Conservation (phyloP, 2,329 filamentous ascomycete genomes). For the Thielaviopsis populi region DNA sequence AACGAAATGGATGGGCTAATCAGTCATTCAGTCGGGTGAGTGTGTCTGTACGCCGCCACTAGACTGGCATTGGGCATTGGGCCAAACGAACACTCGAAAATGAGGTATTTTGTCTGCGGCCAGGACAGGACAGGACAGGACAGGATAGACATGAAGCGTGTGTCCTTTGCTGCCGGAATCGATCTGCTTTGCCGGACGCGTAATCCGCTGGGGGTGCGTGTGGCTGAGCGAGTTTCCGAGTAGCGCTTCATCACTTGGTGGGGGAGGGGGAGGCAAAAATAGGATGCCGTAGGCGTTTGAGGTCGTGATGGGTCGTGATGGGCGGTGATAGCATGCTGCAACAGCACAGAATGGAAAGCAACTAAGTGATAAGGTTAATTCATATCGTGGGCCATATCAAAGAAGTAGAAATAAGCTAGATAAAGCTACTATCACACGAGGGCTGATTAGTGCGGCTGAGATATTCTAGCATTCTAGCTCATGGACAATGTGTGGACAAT, state of each 20-base stretch:
- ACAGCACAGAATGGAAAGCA: too few species aligned
- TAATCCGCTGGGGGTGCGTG: background rate
- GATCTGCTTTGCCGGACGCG: background rate
- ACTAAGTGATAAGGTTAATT: too few species aligned
- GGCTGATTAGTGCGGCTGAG: background rate
- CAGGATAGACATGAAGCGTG: background rate
- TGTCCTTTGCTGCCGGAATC: background rate
- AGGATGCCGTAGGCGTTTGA: too few species aligned
- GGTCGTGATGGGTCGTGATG: too few species aligned
- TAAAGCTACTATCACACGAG: background rate
- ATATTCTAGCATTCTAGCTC: too few species aligned
- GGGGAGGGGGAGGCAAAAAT: background rate
- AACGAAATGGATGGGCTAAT: background rate
- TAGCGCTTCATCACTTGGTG: background rate
- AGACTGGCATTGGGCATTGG: background rate
- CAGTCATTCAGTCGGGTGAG: background rate
- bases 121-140: too few species aligned
- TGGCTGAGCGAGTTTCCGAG: background rate
- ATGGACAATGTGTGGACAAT: background rate
- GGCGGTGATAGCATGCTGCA: too few species aligned
- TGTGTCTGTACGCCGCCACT: background rate
- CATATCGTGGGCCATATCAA: background rate
- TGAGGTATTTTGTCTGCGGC: background rate
- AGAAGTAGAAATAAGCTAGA: background rate
- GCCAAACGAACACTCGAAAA: background rate